phyloP scores from a whole-genome alignment of 306 rosid species.

The Oemleria cerasiformis region DNA sequence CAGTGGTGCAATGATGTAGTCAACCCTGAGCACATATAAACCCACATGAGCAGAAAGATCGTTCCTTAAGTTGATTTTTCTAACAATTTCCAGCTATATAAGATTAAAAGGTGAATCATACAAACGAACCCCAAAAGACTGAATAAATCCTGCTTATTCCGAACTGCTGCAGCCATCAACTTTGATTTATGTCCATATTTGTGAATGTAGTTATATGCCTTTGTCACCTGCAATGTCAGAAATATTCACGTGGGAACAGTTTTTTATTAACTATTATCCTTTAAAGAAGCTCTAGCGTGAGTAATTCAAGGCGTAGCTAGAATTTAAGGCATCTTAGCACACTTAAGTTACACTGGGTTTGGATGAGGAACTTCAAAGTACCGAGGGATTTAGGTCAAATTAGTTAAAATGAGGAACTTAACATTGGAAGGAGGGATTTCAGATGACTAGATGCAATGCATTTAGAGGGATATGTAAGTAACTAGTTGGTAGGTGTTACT shows the following conservation, averaged over 20 bases:
- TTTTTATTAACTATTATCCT: neutral
- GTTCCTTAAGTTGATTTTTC: constrained; percentile 17
- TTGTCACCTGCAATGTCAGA: constrained; percentile 57
- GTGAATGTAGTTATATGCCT: constrained; percentile 92
- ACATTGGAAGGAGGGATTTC: too few relatives aligned
- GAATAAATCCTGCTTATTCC: constrained; percentile 92
- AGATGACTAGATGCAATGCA: too few relatives aligned
- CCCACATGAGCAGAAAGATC: constrained; percentile 19
- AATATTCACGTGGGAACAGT: neutral
- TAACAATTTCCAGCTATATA: constrained; percentile 22
- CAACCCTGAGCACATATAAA: constrained; percentile 58
- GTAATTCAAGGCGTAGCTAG: neutral
- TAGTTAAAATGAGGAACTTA: too few relatives aligned
- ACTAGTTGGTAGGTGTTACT: too few relatives aligned
- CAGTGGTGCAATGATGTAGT: constrained; percentile 89
- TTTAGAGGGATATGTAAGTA: too few relatives aligned
- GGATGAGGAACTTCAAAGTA: too few relatives aligned
- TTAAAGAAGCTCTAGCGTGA: neutral
- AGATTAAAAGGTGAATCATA: constrained; percentile 10
- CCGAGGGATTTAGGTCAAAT: too few relatives aligned
- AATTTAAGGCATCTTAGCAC: constrained; percentile 16
- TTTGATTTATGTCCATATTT: constrained; percentile 85
- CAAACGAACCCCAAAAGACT: constrained; percentile 83
- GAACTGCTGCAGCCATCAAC: constrained; percentile 99
- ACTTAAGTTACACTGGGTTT: too few relatives aligned